phyloP scores from a whole-genome alignment of 2,329 filamentous ascomycete genomes.

The Stachybotrys echinatus region DNA sequence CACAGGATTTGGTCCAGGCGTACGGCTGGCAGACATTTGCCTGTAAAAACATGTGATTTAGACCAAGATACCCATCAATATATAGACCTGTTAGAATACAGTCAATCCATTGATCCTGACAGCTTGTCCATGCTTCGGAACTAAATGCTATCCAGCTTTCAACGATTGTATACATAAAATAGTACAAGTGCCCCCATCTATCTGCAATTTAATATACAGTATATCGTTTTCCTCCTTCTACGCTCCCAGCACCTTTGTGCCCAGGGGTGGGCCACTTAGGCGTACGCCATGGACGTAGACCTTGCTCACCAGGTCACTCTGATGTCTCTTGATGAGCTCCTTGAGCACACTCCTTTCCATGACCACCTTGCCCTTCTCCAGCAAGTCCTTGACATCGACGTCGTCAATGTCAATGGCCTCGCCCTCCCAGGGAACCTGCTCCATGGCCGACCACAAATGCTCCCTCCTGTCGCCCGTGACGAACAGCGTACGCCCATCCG shows the following conservation, averaged over 20 bases:
- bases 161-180: slow-evolving; percentile 19
- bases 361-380: slow-evolving; percentile 79
- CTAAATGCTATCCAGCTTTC: too few species aligned
- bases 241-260: slow-evolving; percentile 30
- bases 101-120: too few species aligned
- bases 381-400: slow-evolving; percentile 91
- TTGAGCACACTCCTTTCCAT: slow-evolving; percentile 79
- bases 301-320: slow-evolving; percentile 55
- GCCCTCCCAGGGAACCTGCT: slow-evolving; percentile 59
- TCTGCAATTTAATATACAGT: slow-evolving; percentile 12
- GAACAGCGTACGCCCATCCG: slow-evolving; percentile 66
- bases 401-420: slow-evolving; percentile 66
- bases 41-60: neutral
- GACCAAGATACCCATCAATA: neutral
- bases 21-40: too few species aligned
- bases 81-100: neutral
- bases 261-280: slow-evolving; percentile 25
- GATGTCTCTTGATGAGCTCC: slow-evolving; percentile 66
- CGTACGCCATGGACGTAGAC: slow-evolving; percentile 38
- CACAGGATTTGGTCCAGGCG: too few species aligned
- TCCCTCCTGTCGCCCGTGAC: slow-evolving; percentile 59
- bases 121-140: too few species aligned
- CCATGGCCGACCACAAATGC: slow-evolving; percentile 62
- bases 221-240: slow-evolving; percentile 1
- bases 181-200: slow-evolving; percentile 13